A percentile compares a stretch with the other conserved stretches of the same genome.
phyloP scores from a whole-genome alignment of 2,329 filamentous ascomycete genomes.

The Zasmidium citrigriseum region DNA sequence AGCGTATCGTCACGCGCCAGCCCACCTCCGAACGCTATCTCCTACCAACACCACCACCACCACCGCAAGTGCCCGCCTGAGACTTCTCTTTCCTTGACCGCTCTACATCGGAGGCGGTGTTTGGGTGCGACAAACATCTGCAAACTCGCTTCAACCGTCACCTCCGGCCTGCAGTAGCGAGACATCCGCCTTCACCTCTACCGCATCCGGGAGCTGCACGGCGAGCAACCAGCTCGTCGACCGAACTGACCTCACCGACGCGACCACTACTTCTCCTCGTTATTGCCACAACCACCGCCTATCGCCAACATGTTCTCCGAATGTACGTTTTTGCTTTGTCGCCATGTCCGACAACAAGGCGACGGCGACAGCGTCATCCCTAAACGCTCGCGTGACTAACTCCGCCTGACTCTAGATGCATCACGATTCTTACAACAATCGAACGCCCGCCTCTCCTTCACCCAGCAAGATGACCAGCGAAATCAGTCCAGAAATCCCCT shows the following conservation, averaged over 20 bases:
- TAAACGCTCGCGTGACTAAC: slow-evolving; percentile 46
- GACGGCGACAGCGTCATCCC: slow-evolving; percentile 11
- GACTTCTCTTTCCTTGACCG: too few relatives aligned
- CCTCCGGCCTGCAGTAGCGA: too few relatives aligned
- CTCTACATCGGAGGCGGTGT: too few relatives aligned
- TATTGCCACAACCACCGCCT: background rate
- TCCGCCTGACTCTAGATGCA: slow-evolving; percentile 66
- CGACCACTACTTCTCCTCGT: background rate
- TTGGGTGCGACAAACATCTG: too few relatives aligned
- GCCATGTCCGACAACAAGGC: slow-evolving; percentile 34
- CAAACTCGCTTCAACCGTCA: too few relatives aligned
- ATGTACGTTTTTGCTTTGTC: slow-evolving; percentile 62
- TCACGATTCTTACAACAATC: slow-evolving; percentile 96
- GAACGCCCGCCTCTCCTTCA: slow-evolving; percentile 83
- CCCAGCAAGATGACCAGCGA: slow-evolving; percentile 41
- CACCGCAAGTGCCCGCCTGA: too few relatives aligned
- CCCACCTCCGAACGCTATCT: background rate
- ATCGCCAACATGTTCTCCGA: slow-evolving; percentile 57
- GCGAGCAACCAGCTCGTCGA: background rate
- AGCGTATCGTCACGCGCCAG: background rate
- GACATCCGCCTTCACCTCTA: background rate
- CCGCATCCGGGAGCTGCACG: slow-evolving; percentile 1
- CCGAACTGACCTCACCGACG: background rate
- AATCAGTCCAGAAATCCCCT: slow-evolving; percentile 50
- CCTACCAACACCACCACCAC: background rate